Percentiles rank a stretch among this genome's conserved stretches.
Conservation (phyloP, 306 rosid species). For the Mucuna pruriens region DNA sequence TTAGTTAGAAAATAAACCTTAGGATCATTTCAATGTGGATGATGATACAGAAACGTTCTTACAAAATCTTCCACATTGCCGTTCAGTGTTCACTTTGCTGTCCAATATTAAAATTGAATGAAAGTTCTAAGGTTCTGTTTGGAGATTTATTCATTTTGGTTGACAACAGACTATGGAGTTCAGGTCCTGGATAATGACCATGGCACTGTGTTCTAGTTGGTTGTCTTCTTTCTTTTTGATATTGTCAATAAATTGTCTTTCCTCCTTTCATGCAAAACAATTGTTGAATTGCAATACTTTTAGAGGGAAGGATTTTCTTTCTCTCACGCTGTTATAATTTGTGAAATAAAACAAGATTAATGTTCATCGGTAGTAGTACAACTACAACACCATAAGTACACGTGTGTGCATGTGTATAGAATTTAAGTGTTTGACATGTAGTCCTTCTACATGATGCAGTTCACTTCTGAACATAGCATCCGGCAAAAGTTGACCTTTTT, state of each 20-base stretch:
- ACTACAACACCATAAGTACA: not conserved
- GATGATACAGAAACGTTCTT: not conserved
- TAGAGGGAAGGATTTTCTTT: not conserved
- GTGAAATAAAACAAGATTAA: not conserved
- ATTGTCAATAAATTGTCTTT: not conserved
- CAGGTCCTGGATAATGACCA: not conserved
- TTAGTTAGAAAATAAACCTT: slow-evolving; percentile 15
- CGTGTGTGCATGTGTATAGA: not conserved
- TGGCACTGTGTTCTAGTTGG: not conserved
- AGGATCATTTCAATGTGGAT: not conserved
- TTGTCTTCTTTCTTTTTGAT: slow-evolving; percentile 7
- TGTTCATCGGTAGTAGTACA: slow-evolving; percentile 6
- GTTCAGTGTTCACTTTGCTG: not conserved
- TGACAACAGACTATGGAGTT: not conserved
- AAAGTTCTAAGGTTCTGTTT: slow-evolving; percentile 4
- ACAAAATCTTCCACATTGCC: not conserved
- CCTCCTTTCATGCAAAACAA: not conserved
- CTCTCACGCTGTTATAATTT: not conserved
- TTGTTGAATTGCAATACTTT: not conserved
- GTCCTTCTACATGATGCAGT: not conserved
- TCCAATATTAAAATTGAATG: slow-evolving; percentile 10
- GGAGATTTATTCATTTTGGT: slow-evolving; percentile 20
- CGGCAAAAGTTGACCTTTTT: not conserved
- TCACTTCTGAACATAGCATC: slow-evolving; percentile 3
- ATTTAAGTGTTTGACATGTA: not conserved